Evolutionary conservation across 768 basidiomycete genomes (phyloP), one percentile per base, ranked within the genome.

Genomic region (Hydnomerulius pinastri): DNA sequence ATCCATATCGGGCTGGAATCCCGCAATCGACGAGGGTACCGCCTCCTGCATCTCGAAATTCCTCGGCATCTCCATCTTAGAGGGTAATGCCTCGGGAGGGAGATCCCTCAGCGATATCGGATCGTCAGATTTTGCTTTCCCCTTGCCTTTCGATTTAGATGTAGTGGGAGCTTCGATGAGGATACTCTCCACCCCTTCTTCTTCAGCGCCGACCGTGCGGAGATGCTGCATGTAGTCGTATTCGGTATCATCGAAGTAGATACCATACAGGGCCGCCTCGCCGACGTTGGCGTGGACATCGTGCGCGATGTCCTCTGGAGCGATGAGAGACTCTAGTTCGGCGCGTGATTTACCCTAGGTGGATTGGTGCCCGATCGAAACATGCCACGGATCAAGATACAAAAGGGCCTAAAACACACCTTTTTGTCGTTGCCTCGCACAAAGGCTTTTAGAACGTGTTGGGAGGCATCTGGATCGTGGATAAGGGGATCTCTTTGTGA

Each of bases 171-270:
- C 88, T 57, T 92, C 90, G 43, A 97, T 73, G 50, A 95, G 77
- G 44, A 91, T 72, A 50, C 84, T 87, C 32, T 93, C 92, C 7
- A 89, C 83, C 10, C 90, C 89, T 37, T 86, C 90, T 64, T 91
- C 90, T 50, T 86, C 80, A 11, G 80, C 61, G 4, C 91, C 92
- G 43, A 91, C 82, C 2, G 80, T 60, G 11, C 92, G 86, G 37
- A 99, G 81, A 71, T 99, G 97, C 67, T 95, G 88, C 90, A 98
- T 93, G 74, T 99, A 99, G 70, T 99, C 91, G 74, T 99, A 99
- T 51, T 93, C 81, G 6, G 91, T 87, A 64, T 99, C 95, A 72
- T 98, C 94, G 71, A 83, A 98, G 71, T 92, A 92, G 63, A 99
- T 73, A 4, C 94, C 97, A 67, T 98, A 95, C 8, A 83, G 65